Conservation (phyloP, 1,139 yeast species). For the Lodderomyces beijingensis region DNA sequence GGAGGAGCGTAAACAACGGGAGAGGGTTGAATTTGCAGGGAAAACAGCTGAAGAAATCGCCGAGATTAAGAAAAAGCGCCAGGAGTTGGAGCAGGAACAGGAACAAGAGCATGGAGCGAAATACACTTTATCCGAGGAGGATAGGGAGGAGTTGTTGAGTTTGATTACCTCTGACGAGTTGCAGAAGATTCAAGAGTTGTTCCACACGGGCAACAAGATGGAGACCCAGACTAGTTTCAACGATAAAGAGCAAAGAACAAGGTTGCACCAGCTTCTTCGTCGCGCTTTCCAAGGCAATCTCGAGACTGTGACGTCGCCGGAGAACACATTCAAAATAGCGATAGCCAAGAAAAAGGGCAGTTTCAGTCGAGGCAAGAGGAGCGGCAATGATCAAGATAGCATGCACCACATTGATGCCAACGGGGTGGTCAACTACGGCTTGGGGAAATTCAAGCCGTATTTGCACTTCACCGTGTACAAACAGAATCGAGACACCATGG, state of each 20-base stretch:
- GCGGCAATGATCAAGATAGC: constrained; percentile 32
- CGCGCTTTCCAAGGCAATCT: constrained; percentile 68
- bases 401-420: constrained; percentile 48
- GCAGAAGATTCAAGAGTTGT: constrained; percentile 48
- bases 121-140: constrained; percentile 43
- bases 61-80: constrained; percentile 23
- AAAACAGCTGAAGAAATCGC: constrained; percentile 25
- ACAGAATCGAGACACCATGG: constrained; percentile 97
- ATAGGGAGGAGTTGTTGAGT: constrained; percentile 44
- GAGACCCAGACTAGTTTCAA: constrained; percentile 56
- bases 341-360: constrained; percentile 32
- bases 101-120: constrained; percentile 22
- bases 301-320: constrained; percentile 73
- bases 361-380: constrained; percentile 18
- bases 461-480: constrained; percentile 81
- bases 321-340: constrained; percentile 60
- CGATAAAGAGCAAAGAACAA: constrained; percentile 70
- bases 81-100: constrained; percentile 15
- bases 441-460: constrained; percentile 66
- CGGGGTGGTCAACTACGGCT: constrained; percentile 49
- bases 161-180: constrained; percentile 60
- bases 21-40: constrained; percentile 28
- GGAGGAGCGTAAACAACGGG: constrained; percentile 42
- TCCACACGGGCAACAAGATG: constrained; percentile 54
- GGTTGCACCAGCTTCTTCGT: constrained; percentile 72